These are phyloP conservation scores for Calonectria pteridis DNA, from an alignment of 2,329 filamentous ascomycete species.

Conservation along the genomic window DNA sequence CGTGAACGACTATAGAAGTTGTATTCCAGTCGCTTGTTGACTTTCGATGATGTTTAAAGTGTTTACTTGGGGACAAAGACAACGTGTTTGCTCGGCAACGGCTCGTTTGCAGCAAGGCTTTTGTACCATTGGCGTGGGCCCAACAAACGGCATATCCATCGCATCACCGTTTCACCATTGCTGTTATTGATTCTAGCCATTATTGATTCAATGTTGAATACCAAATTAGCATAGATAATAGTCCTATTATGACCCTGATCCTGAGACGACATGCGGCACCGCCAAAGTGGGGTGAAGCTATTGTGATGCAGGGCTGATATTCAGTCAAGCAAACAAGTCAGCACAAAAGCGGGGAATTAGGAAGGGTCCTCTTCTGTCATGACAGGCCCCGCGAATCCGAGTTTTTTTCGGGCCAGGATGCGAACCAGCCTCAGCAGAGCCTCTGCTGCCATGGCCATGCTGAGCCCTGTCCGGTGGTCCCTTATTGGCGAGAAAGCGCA, in stretches of 20 bases:
- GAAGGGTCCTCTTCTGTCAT: constrained; percentile 1
- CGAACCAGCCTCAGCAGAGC: not conserved
- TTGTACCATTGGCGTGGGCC: no score
- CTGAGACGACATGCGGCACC: not conserved
- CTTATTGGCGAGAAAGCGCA: not conserved
- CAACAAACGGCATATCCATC: not conserved
- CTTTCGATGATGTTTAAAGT: not conserved
- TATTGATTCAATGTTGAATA: not conserved
- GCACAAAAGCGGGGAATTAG: not conserved
- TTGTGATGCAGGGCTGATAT: not conserved
- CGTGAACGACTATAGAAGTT: no score
- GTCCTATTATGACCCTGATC: not conserved
- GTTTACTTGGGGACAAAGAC: not conserved
- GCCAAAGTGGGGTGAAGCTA: constrained; percentile 15
- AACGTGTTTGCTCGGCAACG: not conserved
- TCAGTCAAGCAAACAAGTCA: not conserved
- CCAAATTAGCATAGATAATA: no score
- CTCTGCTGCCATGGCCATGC: not conserved
- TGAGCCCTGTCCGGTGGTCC: not conserved
- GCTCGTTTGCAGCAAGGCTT: not conserved
- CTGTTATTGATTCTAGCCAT: not conserved
- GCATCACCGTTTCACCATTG: no score
- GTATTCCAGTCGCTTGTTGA: not conserved
- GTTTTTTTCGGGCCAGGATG: not conserved
- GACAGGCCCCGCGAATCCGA: not conserved